phyloP scores from a whole-genome alignment of 139 green algal genomes.

The Chlamydomonas incerta region DNA sequence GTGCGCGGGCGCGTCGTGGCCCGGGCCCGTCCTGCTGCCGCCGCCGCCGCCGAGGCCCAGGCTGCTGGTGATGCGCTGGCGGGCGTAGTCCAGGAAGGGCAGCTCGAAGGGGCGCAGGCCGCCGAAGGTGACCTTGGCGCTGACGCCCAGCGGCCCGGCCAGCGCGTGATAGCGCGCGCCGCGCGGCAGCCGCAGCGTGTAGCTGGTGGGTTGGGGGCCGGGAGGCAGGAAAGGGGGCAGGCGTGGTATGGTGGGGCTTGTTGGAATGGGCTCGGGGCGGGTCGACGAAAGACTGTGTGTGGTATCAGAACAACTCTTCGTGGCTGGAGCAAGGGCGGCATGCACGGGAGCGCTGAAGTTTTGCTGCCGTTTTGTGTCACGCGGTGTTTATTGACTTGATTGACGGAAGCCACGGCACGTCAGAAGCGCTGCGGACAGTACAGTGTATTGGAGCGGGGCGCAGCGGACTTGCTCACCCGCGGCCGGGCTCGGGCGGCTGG shows the following conservation, averaged over 20 bases:
- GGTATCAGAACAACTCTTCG: too few relatives aligned
- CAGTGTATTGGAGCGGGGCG: neutral
- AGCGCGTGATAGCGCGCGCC: conserved; percentile 54
- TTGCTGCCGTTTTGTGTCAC: too few relatives aligned
- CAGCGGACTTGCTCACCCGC: neutral
- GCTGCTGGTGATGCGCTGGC: neutral
- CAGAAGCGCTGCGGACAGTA: neutral
- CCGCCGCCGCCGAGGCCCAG: too few relatives aligned
- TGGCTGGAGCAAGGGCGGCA: too few relatives aligned
- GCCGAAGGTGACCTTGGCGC: neutral
- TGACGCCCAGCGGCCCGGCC: conserved; percentile 22
- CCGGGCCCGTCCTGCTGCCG: neutral
- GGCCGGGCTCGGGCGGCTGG: neutral
- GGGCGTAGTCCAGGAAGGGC: neutral
- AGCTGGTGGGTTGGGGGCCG: neutral
- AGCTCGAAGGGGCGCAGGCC: conserved; percentile 22
- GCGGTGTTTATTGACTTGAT: too few relatives aligned
- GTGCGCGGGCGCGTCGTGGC: neutral
- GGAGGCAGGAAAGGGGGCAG: too few relatives aligned
- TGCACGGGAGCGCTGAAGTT: too few relatives aligned
- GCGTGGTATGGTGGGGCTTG: neutral
- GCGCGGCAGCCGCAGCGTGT: conserved; percentile 42
- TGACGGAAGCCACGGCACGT: too few relatives aligned
- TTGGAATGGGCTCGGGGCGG: too few relatives aligned
- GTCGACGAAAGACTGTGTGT: too few relatives aligned